Evolutionary conservation across 1,139 yeast genomes (phyloP), one percentile per base, ranked within the genome.

Genomic region (Suhomyces maxii): DNA sequence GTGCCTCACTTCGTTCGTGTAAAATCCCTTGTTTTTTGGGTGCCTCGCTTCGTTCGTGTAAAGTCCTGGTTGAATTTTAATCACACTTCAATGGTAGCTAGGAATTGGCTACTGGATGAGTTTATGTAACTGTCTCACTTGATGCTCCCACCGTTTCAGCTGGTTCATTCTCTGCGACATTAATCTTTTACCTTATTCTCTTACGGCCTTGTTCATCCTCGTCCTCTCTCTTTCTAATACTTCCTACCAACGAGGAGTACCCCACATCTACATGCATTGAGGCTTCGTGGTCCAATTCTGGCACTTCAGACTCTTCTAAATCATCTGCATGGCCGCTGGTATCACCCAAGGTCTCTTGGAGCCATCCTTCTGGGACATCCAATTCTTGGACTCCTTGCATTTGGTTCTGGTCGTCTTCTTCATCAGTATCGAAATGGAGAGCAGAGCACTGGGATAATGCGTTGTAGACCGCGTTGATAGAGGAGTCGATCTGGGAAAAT

Each of bases 231-330:
- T 60, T 60, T 34, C 73, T 55, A 14, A 67, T 60, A 2, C 55
- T 55, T 0, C 79, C 79, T 2, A 72, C 71, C 4, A 69, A 57
- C 4, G 71, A 63, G 8, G 68, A 71, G 48, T 57, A 67, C 18
- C 76, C 77, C n/a, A 75, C 63, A 44, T 73, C 75, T 25, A 75
- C 77, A 45, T 68, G 56, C 79, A 75, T 74, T 1, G 77, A 79
- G 1, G 79, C 79, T 5, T 54, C 53, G 35, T 35, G 43, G 2
- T 50, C 53, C 7, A 54, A 60, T 3, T 51, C 57, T 2, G 43
- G 52, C 6, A 53, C 53, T 10, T 53, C 63, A 6, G 53, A 55
- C 6, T 53, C 54, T 31, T 55, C 70, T 35, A 69, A 57, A 52
- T 69, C 78, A 53, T 73, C 78, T 6, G 76, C 78, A 45, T 65